phyloP scores from a whole-genome alignment of 495 filamentous ascomycete genomes.

The Clavariopsis aquatica region DNA sequence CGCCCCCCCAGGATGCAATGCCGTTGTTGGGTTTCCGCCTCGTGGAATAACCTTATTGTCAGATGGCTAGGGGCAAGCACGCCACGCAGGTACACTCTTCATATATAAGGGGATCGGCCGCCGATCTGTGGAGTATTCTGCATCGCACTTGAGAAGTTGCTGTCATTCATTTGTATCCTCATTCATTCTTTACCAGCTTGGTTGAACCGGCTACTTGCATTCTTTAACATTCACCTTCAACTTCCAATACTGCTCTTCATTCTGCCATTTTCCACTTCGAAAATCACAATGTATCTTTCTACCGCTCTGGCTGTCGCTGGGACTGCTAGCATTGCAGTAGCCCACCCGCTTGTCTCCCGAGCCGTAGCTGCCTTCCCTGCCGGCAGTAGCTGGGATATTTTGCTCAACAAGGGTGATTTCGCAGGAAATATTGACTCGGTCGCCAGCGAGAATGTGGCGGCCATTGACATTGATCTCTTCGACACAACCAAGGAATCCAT shows the following conservation, averaged over 20 bases:
- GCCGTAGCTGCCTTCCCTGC: conserved; percentile 30
- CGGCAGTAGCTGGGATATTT: conserved; percentile 39
- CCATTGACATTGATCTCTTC: conserved; percentile 68
- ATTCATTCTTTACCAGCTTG: conserved; percentile 4
- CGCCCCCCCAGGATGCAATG: background rate
- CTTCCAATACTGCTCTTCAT: background rate
- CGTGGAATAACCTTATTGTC: conserved; percentile 1
- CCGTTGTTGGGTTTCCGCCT: background rate
- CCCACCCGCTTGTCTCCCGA: conserved; percentile 17
- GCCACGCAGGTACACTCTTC: background rate
- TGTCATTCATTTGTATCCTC: conserved; percentile 16
- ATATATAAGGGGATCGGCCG: conserved; percentile 1
- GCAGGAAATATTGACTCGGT: conserved; percentile 43
- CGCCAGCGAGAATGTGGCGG: conserved; percentile 42
- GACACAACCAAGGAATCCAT: conserved; percentile 53
- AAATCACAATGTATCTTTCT: conserved; percentile 7
- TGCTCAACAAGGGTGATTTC: conserved; percentile 50
- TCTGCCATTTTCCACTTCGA: background rate
- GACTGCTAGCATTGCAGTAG: conserved; percentile 11
- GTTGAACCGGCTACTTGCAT: conserved; percentile 20
- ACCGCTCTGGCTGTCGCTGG: conserved; percentile 20
- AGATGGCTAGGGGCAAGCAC: background rate
- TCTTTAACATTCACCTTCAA: background rate
- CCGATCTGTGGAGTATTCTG: background rate
- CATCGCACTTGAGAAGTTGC: conserved; percentile 30